Conservation (phyloP, 192 early-diverging fungal genomes). For the Gamsiella multidivaricata region DNA sequence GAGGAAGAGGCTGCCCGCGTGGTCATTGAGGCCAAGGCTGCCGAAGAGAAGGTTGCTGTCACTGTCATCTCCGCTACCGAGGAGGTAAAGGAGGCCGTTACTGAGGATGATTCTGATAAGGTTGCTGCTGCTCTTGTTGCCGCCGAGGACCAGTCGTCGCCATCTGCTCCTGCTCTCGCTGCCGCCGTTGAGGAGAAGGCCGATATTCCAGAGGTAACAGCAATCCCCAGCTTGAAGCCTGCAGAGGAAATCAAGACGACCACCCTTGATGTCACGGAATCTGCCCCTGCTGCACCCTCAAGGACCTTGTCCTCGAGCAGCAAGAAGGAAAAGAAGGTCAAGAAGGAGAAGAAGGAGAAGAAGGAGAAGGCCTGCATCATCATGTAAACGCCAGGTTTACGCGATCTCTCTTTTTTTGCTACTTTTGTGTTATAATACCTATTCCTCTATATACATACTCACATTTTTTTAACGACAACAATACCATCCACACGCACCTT, state of each 20-base stretch:
- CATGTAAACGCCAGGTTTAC: constrained; percentile 29
- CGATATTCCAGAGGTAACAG: constrained; percentile 36
- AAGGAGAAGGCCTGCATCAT: constrained; percentile 41
- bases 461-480: constrained; percentile 7
- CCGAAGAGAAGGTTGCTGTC: constrained; percentile 4
- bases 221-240: constrained; percentile 42
- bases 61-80: no score
- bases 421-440: constrained; percentile 5
- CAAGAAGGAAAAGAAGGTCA: constrained; percentile 49
- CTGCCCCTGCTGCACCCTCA: neutral
- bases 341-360: constrained; percentile 51
- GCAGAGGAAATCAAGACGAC: constrained; percentile 34
- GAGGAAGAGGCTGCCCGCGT: no score
- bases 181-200: constrained; percentile 28
- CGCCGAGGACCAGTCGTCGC: constrained; percentile 20
- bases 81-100: constrained; percentile 4
- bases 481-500: no score
- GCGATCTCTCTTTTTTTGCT: neutral
- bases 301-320: neutral
- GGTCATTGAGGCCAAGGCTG: no score
- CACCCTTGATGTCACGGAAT: neutral
- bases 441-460: constrained; percentile 6
- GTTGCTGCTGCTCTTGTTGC: constrained; percentile 12
- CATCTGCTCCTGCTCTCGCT: constrained; percentile 7
- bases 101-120: constrained; percentile 6